Base-by-base conservation (phyloP, 2,329 filamentous ascomycete genomes). In the Byssochlamys sp. region DNA sequence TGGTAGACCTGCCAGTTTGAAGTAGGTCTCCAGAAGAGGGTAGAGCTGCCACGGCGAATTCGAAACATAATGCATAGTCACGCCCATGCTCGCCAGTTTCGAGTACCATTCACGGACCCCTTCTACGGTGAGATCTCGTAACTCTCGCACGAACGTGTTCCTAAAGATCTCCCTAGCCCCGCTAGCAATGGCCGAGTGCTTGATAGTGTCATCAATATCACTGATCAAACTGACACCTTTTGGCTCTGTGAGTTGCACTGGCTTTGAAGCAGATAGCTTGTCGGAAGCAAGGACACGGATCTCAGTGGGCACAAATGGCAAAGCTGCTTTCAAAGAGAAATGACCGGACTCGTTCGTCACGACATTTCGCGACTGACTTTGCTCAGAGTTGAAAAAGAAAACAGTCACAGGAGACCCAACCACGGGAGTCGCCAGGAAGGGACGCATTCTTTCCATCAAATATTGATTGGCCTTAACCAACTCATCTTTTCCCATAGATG, bases 41-140 rank as follows among this genome's bases (percentile, higher is more conserved):
- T 90, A 99, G 5, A 99, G 81, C 71, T 99, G 95, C 95, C 95
- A 99, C 0, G 94, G 94, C 54, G 92, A 95, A 73, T 99, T 99
- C n/a, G 94, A 99, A 62, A 96, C 95, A 71, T 99, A 99, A 70
- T 99, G 95, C 55, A 99, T 82, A 65, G 86, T 84, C 26, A 97
- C 92, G 19, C 91, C 91, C 76, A 92, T 84, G 24, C 85, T 79
- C 45, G 88, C 81, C 74, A 99, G 80, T 24, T 80, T 80, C 35
- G 79, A 84, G 69, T 97, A 99, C 92, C 94, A 97, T 61, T 95
- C 90, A 58, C 80, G 83, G 24, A 97, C 91, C 1, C 94, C 94
- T 14, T 91, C 87, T 25, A 99, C 85, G 0, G 85, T 90, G 52
- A 97, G 79, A 59, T 92, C 90, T 2, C 76, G 79, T 1, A 97